phyloP scores from a whole-genome alignment of 169 alveolate species.

The Cryptosporidium ubiquitum region DNA sequence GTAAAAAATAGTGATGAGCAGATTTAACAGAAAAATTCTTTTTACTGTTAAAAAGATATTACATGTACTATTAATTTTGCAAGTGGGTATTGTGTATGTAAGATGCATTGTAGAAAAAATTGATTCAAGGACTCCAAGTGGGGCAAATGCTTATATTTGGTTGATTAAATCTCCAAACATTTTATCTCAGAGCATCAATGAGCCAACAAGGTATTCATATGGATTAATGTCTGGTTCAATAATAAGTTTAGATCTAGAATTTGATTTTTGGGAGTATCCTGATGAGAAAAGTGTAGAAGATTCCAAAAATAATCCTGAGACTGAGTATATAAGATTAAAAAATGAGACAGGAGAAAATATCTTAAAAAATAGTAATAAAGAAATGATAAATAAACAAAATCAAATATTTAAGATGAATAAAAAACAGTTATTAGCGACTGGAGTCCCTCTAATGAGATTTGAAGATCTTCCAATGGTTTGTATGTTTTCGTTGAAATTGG shows the following conservation, averaged over 20 bases:
- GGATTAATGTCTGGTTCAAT: constrained; percentile 40
- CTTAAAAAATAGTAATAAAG: not conserved
- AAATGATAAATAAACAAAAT: not conserved
- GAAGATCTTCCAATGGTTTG: constrained; percentile 52
- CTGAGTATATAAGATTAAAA: not conserved
- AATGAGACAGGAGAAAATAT: not conserved
- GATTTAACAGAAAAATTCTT: not conserved
- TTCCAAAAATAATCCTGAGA: not conserved
- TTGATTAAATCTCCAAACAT: constrained; percentile 57
- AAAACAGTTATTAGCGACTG: not conserved
- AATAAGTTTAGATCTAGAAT: constrained; percentile 38
- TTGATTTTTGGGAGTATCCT: constrained; percentile 34
- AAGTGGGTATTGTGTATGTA: constrained; percentile 1
- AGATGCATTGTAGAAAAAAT: constrained; percentile 47
- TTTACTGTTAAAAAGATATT: not conserved
- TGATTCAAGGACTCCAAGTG: constrained; percentile 41
- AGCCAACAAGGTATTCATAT: constrained; percentile 62
- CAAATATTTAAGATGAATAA: not conserved
- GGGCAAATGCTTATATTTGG: constrained; percentile 70
- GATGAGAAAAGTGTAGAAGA: not conserved
- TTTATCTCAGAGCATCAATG: constrained; percentile 54
- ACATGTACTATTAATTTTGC: not conserved
- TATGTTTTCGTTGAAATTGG: not conserved
- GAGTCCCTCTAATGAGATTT: constrained; percentile 28
- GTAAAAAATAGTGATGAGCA: not conserved